These are phyloP conservation scores for Pleurozium schreberi DNA, from an alignment of 225 moss, liverwort and hornwort species.

Conservation along the genomic window DNA sequence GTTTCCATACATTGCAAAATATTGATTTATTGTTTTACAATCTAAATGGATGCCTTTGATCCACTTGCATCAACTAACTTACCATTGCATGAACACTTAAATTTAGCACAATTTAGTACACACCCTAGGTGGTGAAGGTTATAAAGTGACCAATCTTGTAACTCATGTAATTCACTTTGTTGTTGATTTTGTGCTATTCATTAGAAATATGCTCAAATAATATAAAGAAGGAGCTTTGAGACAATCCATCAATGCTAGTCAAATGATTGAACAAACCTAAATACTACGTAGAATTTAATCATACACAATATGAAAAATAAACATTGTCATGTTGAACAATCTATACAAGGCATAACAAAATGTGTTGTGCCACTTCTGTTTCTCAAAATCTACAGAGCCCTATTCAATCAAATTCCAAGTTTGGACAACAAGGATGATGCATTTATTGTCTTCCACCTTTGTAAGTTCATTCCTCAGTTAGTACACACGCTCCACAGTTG, in stretches of 20 bases:
- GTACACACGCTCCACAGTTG: constrained; percentile 50
- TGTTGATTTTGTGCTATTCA: background rate
- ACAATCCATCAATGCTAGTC: background rate
- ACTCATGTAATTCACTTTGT: background rate
- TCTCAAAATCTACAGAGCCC: background rate
- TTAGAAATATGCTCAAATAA: background rate
- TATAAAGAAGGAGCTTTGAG: background rate
- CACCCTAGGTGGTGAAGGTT: background rate
- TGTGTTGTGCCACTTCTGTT: background rate
- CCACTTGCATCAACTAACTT: too few relatives aligned
- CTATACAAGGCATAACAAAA: background rate
- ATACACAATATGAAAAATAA: background rate
- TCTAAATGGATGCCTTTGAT: background rate
- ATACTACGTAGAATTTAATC: background rate
- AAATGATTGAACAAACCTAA: background rate
- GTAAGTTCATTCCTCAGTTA: constrained; percentile 2
- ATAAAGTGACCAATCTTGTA: background rate
- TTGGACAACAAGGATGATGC: background rate
- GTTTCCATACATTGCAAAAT: too few relatives aligned
- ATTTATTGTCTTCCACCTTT: background rate
- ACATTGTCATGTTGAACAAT: background rate
- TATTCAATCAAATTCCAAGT: background rate
- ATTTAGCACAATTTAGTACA: background rate
- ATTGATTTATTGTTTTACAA: too few relatives aligned
- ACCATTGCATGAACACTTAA: too few relatives aligned